phyloP scores from a whole-genome alignment of 257 asterid species.

The Marsdenia floribunda region DNA sequence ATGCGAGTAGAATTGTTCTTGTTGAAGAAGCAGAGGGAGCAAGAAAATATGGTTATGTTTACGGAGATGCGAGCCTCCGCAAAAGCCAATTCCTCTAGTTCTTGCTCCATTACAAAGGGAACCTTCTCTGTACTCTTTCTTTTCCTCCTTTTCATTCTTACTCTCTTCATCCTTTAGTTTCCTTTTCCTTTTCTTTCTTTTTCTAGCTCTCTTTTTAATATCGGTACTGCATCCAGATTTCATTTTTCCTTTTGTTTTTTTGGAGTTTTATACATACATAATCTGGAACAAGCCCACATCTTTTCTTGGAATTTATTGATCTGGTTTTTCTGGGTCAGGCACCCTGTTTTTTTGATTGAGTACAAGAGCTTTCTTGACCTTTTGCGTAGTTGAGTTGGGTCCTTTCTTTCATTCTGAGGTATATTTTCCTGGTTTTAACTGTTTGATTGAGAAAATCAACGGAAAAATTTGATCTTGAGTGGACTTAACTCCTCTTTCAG shows the following conservation, averaged over 20 bases:
- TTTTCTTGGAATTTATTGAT: slow-evolving; percentile 32
- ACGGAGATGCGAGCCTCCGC: slow-evolving; percentile 66
- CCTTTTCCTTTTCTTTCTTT: slow-evolving; percentile 1
- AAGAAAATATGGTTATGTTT: slow-evolving; percentile 35
- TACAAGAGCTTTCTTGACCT: slow-evolving; percentile 15
- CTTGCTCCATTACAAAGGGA: slow-evolving; percentile 40
- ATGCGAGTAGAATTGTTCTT: slow-evolving; percentile 29
- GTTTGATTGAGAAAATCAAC: slow-evolving; percentile 27
- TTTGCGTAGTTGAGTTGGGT: slow-evolving; percentile 18
- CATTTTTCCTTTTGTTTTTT: slow-evolving; percentile 21
- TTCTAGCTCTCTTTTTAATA: slow-evolving; percentile 9
- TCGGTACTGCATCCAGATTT: slow-evolving; percentile 19
- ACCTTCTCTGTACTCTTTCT: slow-evolving; percentile 57
- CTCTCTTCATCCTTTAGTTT: slow-evolving; percentile 62
- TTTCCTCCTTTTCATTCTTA: slow-evolving; percentile 76
- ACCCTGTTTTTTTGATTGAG: slow-evolving; percentile 14
- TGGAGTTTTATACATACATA: slow-evolving; percentile 11
- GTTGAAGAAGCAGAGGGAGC: slow-evolving; percentile 28
- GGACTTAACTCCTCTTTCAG: slow-evolving; percentile 8
- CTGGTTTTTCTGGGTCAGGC: slow-evolving; percentile 30
- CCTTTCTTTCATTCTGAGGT: slow-evolving; percentile 20
- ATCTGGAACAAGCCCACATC: slow-evolving; percentile 29
- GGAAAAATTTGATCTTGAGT: slow-evolving; percentile 20
- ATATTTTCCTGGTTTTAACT: slow-evolving; percentile 18
- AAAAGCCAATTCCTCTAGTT: slow-evolving; percentile 11